These are phyloP conservation scores for Entonaema liquescens DNA, from an alignment of 495 filamentous ascomycete species.

Conservation along the genomic window DNA sequence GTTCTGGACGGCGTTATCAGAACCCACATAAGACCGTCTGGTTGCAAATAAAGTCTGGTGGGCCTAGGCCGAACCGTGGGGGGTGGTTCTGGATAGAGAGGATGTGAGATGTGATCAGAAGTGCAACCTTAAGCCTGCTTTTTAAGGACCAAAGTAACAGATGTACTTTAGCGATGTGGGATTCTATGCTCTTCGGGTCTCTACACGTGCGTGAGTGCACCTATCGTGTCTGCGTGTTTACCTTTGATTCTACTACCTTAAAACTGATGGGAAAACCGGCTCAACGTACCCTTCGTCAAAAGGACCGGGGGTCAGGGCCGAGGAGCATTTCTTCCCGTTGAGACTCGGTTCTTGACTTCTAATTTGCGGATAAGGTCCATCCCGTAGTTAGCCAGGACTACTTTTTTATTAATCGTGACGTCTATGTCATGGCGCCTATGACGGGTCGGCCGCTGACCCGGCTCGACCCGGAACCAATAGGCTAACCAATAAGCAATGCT, in stretches of 20 bases:
- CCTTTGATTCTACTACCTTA: background rate
- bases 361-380: slow-evolving; percentile 27
- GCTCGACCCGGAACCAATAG: slow-evolving; percentile 35
- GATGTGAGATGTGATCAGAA: slow-evolving; percentile 9
- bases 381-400: slow-evolving; percentile 6
- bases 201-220: slow-evolving; percentile 19
- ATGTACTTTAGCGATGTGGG: slow-evolving; percentile 20
- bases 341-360: slow-evolving; percentile 10
- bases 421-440: slow-evolving; percentile 32
- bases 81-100: background rate
- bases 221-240: slow-evolving; percentile 6
- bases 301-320: background rate
- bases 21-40: background rate
- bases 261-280: background rate
- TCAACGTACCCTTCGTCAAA: slow-evolving; percentile 11
- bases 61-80: slow-evolving; percentile 1
- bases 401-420: slow-evolving; percentile 23
- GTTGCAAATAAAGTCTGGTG: slow-evolving; percentile 6
- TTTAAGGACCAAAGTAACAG: slow-evolving; percentile 10
- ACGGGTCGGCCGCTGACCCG: slow-evolving; percentile 23
- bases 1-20: background rate
- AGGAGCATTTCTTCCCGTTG: slow-evolving; percentile 31
- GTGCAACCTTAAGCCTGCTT: background rate
- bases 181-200: slow-evolving; percentile 6
- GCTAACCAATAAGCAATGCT: slow-evolving; percentile 23